A percentile compares a stretch with the other conserved stretches of the same genome.
phyloP scores from a whole-genome alignment of 345 rosid species.

The Syzygium jambos region DNA sequence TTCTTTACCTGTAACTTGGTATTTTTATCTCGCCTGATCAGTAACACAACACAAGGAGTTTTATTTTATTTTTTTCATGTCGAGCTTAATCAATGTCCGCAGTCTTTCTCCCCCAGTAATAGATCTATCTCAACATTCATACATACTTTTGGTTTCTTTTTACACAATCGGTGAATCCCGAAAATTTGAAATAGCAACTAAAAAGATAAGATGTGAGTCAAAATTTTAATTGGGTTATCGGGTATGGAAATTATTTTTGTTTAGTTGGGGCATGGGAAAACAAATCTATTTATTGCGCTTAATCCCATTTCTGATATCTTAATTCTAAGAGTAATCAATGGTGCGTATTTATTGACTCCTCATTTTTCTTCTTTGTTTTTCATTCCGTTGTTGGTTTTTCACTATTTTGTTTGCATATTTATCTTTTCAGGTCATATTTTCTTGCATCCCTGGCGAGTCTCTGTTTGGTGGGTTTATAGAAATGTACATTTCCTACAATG shows the following conservation, averaged over 20 bases:
- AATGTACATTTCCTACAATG: neutral
- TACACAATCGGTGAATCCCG: neutral
- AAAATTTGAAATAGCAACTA: neutral
- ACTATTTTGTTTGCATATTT: neutral
- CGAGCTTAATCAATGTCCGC: neutral
- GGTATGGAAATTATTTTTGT: neutral
- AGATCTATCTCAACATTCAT: neutral
- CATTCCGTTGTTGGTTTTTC: neutral
- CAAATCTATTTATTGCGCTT: neutral
- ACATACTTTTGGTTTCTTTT: neutral
- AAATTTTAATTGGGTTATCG: neutral
- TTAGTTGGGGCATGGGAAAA: neutral
- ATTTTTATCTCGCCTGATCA: neutral
- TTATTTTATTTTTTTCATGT: neutral
- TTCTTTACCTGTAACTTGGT: neutral
- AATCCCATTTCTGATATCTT: neutral
- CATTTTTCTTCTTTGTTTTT: neutral
- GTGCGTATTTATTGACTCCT: neutral
- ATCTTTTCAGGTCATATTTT: neutral
- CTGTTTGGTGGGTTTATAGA: neutral
- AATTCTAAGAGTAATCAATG: neutral
- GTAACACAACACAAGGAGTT: neutral
- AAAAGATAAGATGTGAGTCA: neutral
- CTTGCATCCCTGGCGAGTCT: neutral
- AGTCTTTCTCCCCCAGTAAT: neutral